A percentile compares a stretch with the other conserved stretches of the same genome.
Conservation (phyloP, 169 alveolate genomes). For the Babesia sp. region DNA sequence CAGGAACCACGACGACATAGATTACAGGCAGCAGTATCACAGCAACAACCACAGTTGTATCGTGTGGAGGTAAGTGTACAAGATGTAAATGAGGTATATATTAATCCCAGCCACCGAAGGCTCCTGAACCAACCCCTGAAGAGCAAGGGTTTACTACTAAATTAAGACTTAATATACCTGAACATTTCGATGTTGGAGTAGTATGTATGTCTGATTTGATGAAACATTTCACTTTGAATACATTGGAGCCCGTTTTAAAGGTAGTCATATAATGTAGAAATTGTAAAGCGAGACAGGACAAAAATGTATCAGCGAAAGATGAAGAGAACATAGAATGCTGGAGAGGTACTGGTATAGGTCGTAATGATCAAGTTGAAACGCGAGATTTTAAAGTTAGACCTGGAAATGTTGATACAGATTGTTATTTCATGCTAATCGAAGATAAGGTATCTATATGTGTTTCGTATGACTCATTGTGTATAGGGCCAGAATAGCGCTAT, state of each 20-base stretch:
- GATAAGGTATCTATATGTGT: conserved; percentile 9
- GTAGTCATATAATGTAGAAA: not conserved
- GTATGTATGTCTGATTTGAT: conserved; percentile 43
- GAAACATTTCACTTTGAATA: conserved; percentile 28
- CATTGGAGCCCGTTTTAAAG: conserved; percentile 17
- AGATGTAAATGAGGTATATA: too few species aligned
- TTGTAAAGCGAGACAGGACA: conserved; percentile 18
- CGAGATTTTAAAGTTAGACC: conserved; percentile 34
- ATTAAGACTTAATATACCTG: conserved; percentile 37
- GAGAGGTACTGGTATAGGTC: conserved; percentile 8
- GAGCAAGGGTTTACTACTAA: conserved; percentile 40
- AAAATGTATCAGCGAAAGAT: not conserved
- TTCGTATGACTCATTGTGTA: not conserved
- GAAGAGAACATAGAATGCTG: conserved; percentile 21
- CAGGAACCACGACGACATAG: not conserved
- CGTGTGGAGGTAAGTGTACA: not conserved
- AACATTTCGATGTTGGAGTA: conserved; percentile 46
- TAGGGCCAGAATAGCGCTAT: conserved; percentile 24
- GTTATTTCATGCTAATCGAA: conserved; percentile 65
- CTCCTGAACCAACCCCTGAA: conserved; percentile 2
- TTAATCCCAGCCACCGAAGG: not conserved
- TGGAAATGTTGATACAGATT: conserved; percentile 53
- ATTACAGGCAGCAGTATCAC: not conserved
- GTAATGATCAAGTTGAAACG: not conserved
- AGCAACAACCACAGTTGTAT: not conserved